phyloP scores from a whole-genome alignment of 768 basidiomycete species.

The Pulveroboletus sp. region DNA sequence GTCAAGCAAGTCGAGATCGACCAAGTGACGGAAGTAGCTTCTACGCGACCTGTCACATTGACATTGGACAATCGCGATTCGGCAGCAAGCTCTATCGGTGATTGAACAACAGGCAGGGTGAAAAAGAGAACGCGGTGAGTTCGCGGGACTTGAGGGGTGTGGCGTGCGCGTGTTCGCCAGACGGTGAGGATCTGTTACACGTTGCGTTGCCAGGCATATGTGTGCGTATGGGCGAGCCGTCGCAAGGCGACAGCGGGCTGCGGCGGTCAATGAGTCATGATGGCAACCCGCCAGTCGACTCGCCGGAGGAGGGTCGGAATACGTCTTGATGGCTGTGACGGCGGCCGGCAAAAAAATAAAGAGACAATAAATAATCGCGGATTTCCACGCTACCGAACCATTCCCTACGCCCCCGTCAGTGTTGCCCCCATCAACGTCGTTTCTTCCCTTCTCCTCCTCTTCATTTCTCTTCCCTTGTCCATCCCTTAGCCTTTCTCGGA shows the following conservation, averaged over 20 bases:
- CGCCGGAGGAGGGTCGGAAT: too few species aligned
- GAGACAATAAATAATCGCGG: slow-evolving; percentile 25
- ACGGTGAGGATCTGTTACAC: neutral
- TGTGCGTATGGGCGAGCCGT: neutral
- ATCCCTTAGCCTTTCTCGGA: slow-evolving; percentile 5
- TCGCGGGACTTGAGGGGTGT: slow-evolving; percentile 1
- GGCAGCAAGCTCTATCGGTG: neutral
- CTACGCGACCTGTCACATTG: neutral
- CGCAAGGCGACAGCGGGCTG: too few species aligned
- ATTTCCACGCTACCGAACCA: slow-evolving; percentile 32
- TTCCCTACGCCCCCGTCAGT: slow-evolving; percentile 15
- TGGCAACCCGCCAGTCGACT: too few species aligned
- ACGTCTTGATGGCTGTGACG: slow-evolving; percentile 6
- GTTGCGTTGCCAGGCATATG: neutral
- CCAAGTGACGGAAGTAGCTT: neutral
- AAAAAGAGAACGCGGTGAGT: slow-evolving; percentile 3
- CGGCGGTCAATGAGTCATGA: too few species aligned
- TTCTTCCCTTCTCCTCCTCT: slow-evolving; percentile 32
- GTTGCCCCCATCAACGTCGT: slow-evolving; percentile 23
- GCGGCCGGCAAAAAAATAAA: slow-evolving; percentile 14
- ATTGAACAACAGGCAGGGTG: neutral
- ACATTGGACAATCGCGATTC: neutral
- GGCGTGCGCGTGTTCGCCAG: too few species aligned
- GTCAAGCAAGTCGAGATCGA: slow-evolving; percentile 1
- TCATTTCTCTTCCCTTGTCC: slow-evolving; percentile 23